These are phyloP conservation scores for Lolium multiflorum DNA, from an alignment of 176 grass and related monocot species.

Conservation along the genomic window DNA sequence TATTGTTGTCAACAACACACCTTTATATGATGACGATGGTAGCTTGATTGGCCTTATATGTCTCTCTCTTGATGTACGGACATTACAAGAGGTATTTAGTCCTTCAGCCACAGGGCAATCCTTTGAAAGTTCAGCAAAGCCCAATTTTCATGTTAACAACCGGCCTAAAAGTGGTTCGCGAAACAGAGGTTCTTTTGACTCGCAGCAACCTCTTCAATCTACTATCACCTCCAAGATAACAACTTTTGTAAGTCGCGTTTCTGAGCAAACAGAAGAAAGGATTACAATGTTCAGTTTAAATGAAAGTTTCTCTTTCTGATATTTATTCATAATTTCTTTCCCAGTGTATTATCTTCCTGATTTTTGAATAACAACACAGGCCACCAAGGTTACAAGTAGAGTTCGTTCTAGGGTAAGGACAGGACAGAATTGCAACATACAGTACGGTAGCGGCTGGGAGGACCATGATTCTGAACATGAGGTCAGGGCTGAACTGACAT, in stretches of 20 bases:
- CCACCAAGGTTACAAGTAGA: constrained; percentile 81
- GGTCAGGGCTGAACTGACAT: constrained; percentile 55
- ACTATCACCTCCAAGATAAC: constrained; percentile 74
- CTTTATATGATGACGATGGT: constrained; percentile 88
- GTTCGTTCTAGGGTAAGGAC: constrained; percentile 57
- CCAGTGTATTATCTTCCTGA: constrained; percentile 47
- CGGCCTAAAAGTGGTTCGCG: constrained; percentile 24
- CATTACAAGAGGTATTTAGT: constrained; percentile 54
- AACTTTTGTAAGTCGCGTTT: constrained; percentile 67
- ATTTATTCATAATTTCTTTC: constrained; percentile 51
- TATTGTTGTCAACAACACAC: constrained; percentile 70
- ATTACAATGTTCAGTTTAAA: constrained; percentile 16
- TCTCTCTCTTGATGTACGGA: constrained; percentile 66
- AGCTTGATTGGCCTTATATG: constrained; percentile 84
- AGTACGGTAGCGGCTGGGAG: constrained; percentile 21
- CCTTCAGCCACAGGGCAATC: constrained; percentile 35
- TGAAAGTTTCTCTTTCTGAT: constrained; percentile 2
- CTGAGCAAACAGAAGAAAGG: constrained; percentile 31
- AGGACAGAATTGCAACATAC: constrained; percentile 31
- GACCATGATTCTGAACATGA: constrained; percentile 51
- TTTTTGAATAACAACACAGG: constrained; percentile 74
- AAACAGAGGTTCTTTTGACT: constrained; percentile 40
- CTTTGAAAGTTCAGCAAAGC: constrained; percentile 28
- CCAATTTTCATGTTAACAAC: constrained; percentile 37
- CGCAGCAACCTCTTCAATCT: constrained; percentile 57